These are phyloP conservation scores for Sonneratia alba DNA, from an alignment of 345 rosid species.

Conservation along the genomic window DNA sequence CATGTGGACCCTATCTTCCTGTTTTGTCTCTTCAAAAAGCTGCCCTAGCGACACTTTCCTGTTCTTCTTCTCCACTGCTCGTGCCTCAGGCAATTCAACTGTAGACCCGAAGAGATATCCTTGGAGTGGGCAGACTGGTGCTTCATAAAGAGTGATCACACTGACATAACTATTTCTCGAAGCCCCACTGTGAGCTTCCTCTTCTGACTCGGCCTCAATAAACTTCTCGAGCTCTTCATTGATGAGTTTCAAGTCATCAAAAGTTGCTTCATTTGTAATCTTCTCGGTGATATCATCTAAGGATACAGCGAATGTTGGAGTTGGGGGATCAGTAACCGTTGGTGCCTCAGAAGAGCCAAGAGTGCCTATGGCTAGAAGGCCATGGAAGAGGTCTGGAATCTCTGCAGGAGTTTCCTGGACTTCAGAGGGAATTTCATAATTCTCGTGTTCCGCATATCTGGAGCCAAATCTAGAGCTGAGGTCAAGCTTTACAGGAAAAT, in stretches of 20 bases:
- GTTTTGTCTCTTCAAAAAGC: conserved; percentile 51
- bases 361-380: conserved; percentile 86
- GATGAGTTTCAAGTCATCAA: conserved; percentile 54
- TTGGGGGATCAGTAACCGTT: too few species aligned
- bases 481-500: conserved; percentile 11
- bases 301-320: conserved; percentile 10
- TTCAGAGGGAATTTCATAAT: conserved; percentile 27
- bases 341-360: conserved; percentile 23
- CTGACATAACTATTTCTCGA: conserved; percentile 15
- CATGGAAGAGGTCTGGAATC: conserved; percentile 54
- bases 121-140: too few species aligned
- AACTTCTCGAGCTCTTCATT: conserved; percentile 58
- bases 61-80: conserved; percentile 29
- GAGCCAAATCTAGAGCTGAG: conserved; percentile 32
- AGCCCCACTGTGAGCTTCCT: conserved; percentile 43
- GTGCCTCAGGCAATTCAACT: conserved; percentile 45
- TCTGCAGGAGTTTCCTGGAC: conserved; percentile 24
- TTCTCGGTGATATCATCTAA: conserved; percentile 32
- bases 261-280: conserved; percentile 38
- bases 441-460: conserved; percentile 24
- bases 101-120: conserved; percentile 70
- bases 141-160: too few species aligned
- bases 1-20: conserved; percentile 26
- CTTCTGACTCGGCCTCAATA: conserved; percentile 75
- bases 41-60: conserved; percentile 65